Base-by-base conservation (phyloP, 257 asterid genomes). In the Hygrophila difformis region DNA sequence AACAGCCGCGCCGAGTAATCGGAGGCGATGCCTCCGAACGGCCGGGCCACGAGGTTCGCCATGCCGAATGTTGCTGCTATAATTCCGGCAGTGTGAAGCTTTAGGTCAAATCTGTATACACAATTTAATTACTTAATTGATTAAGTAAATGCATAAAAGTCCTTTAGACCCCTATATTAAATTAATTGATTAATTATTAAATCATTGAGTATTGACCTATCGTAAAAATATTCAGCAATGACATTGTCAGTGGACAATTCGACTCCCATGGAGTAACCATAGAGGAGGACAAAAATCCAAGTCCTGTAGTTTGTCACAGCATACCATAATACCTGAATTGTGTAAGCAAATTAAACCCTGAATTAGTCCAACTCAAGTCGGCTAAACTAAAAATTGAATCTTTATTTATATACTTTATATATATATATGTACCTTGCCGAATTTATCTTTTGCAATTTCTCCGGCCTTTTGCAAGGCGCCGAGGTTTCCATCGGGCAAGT, bases 231-330 rank as follows among this genome's bases (percentile, higher is more conserved):
- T 39, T 73, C 81, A 0, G 85, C 81, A 3, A 73, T 39, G 18
- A 77, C 76, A 17, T 77, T 77, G 29, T 73, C 74, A 0, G 71
- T 77, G 0, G 81, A 39, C 14, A 77, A 21, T 52, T 77, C 81
- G 11, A 77, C 76, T 16, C 85, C 85, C 81, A 73, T 73, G 0
- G 76, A 73, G 19, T 66, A 76, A 3, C 85, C 85, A 7, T 76
- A 76, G 2, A 69, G 50, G 8, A 69, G 69, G 2, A 64, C 81
- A 39, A 70, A 77, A 18, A 69, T 64, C 86, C 81, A 77, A 2
- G 86, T 77, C 23, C 81, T 73, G 63, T 77, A 73, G 44, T 77
- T 73, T 14, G 69, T 73, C 7, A 44, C 48, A 0, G 82, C 82
- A 44, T 69, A 44, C 76, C 67, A 64, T 10, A 77, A 21, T 2